Evolutionary conservation across 495 filamentous ascomycete genomes (phyloP), one percentile per base, ranked within the genome.

Genomic region (Tuber magnatum): DNA sequence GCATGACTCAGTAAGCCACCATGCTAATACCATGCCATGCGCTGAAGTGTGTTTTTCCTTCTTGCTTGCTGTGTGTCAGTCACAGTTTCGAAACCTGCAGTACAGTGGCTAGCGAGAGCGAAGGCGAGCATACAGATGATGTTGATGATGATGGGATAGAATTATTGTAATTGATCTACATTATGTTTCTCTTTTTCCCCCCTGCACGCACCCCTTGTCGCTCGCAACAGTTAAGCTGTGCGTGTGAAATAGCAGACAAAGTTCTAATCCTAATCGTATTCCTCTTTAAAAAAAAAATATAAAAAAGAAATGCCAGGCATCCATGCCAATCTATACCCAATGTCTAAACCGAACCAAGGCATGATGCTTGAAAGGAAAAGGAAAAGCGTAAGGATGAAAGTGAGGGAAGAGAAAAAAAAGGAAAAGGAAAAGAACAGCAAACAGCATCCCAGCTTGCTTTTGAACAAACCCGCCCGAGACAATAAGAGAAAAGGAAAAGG

Each of bases 391-490:
- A 44, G 14, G 43, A 44, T 16, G 42, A 43, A 43, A 43, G 39
- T 2, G 39, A 43, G 42, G 12, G 12, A 43, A 43, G 42, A 9
- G 18, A 18, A 4, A 18, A 44, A 48, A 48, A 24, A 48, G 6
- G 24, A 48, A 61, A 16, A 32, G 16, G 2, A 20, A 18, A 65
- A 35, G 3, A 65, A 18, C 3, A 65, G 28, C 56, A 61, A 61
- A 65, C 28, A 32, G 24, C 28, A 65, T 65, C 56, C 56, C 56
- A 65, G 28, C 2, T 65, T 65, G 35, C 18, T 65, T 65, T 32
- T 65, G 56, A 65, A 65, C 78, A 80, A 75, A 72, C 78, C 77
- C 77, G 70, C 41, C 76, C 75, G 69, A 74, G 40, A 74, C 68
- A 68, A 56, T 68, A 70, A 76, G 72, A 77, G 48, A 42, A 65